These are phyloP conservation scores for Boletus subluridellus DNA, from an alignment of 1,284 basidiomycete genomes.

Conservation along the genomic window DNA sequence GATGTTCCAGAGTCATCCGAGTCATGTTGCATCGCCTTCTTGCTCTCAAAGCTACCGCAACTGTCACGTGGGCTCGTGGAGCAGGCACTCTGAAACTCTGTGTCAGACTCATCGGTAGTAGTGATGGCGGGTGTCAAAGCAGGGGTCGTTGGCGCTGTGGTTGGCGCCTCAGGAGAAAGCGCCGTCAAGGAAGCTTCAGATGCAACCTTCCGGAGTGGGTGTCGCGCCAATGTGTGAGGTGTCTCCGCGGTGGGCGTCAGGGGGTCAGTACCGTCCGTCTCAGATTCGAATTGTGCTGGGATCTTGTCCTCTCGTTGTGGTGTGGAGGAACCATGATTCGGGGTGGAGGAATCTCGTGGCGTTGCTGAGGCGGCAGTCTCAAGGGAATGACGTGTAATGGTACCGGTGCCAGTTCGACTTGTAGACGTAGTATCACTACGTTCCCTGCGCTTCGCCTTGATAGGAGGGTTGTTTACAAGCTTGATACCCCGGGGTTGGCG, in stretches of 20 bases:
- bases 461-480: constrained; percentile 33
- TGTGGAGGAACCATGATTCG: constrained; percentile 30
- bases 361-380: constrained; percentile 29
- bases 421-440: constrained; percentile 35
- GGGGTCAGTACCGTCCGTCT: constrained; percentile 26
- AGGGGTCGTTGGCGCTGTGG: constrained; percentile 39
- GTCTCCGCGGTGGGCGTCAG: constrained; percentile 26
- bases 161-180: constrained; percentile 28
- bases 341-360: constrained; percentile 31
- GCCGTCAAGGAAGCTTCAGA: constrained; percentile 36
- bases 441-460: constrained; percentile 34
- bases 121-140: constrained; percentile 42
- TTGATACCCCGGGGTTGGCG: constrained; percentile 29
- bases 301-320: constrained; percentile 31
- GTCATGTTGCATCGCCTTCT: constrained; percentile 26
- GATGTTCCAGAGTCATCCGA: constrained; percentile 36
- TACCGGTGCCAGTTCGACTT: constrained; percentile 30
- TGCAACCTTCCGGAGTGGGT: constrained; percentile 37
- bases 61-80: constrained; percentile 67
- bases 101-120: constrained; percentile 74
- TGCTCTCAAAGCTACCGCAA: constrained; percentile 43
- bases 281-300: constrained; percentile 26
- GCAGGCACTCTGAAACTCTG: constrained; percentile 81
- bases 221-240: constrained; percentile 9
- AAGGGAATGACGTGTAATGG: constrained; percentile 23